Evolutionary conservation across 2,329 filamentous ascomycete genomes (phyloP).

Genomic region (Fusarium torreyae): DNA sequence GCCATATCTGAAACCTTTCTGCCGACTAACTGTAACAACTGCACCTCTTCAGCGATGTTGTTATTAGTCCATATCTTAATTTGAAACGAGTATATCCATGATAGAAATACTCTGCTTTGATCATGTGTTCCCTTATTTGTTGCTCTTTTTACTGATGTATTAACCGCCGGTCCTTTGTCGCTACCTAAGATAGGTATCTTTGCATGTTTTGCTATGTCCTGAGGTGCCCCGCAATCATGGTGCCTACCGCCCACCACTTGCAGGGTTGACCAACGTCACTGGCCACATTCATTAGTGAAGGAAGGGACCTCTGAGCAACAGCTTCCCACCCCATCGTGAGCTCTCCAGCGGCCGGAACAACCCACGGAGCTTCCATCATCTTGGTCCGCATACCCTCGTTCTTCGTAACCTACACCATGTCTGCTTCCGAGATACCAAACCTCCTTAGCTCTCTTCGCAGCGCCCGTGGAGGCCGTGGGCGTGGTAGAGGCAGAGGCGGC

Average conservation of each 20-base stretch:
- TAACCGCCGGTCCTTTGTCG: neutral
- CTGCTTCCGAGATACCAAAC: conserved; percentile 83
- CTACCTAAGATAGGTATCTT: no score
- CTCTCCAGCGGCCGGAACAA: conserved; percentile 20
- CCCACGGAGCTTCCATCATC: neutral
- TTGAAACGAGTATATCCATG: neutral
- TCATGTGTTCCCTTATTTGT: neutral
- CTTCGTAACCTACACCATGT: conserved; percentile 64
- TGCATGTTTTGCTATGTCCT: no score
- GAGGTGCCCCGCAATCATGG: conserved; percentile 29
- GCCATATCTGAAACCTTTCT: conserved; percentile 13
- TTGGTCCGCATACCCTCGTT: conserved; percentile 19
- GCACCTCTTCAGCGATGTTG: neutral
- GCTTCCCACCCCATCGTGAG: neutral
- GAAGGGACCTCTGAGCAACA: conserved; percentile 11
- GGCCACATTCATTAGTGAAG: neutral
- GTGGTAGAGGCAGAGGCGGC: conserved; percentile 54
- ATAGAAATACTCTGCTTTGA: neutral
- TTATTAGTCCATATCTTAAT: neutral
- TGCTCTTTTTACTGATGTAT: neutral
- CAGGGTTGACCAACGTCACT: conserved; percentile 36
- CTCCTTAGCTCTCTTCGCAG: conserved; percentile 69
- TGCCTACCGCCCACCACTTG: conserved; percentile 4
- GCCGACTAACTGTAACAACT: neutral
- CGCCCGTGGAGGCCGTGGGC: conserved; percentile 57